These are phyloP conservation scores for Myxozyma neglecta DNA, from an alignment of 805 yeast genomes.

Conservation along the genomic window DNA sequence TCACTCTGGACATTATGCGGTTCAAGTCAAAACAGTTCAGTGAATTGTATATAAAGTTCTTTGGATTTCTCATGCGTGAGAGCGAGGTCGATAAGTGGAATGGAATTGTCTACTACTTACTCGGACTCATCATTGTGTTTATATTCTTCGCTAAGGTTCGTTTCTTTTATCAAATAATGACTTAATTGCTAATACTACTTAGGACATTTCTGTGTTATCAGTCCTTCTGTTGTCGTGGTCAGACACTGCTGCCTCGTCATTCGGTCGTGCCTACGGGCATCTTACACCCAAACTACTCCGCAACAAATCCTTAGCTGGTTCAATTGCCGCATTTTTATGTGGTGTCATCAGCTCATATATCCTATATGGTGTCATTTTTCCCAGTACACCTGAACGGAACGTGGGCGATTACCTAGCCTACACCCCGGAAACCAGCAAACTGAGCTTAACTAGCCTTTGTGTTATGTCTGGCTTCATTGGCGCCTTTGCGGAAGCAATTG, in stretches of 20 bases:
- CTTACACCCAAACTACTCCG: conserved; percentile 74
- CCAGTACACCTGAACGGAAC: conserved; percentile 39
- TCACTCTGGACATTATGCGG: conserved; percentile 66
- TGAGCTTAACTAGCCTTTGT: conserved; percentile 57
- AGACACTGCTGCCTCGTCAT: conserved; percentile 93
- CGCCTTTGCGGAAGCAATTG: conserved; percentile 81
- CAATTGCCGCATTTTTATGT: conserved; percentile 75
- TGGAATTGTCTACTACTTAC: conserved; percentile 84
- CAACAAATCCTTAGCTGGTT: conserved; percentile 86
- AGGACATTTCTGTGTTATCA: conserved; percentile 77
- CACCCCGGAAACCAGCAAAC: conserved; percentile 58
- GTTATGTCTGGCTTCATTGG: conserved; percentile 76
- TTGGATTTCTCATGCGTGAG: conserved; percentile 85
- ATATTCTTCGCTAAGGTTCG: conserved; percentile 50
- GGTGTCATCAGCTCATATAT: conserved; percentile 68
- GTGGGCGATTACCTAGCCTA: conserved; percentile 54
- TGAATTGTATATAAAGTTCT: conserved; percentile 58
- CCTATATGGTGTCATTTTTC: conserved; percentile 73
- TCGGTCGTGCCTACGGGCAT: conserved; percentile 84
- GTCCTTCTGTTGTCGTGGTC: conserved; percentile 90
- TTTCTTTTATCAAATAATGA: background rate
- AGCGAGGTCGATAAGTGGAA: conserved; percentile 69
- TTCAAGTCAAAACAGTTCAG: conserved; percentile 64
- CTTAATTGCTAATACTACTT: background rate
- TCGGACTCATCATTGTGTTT: conserved; percentile 76